phyloP scores from a whole-genome alignment of 2,329 filamentous ascomycete genomes.

The Cryphonectria parasitica region DNA sequence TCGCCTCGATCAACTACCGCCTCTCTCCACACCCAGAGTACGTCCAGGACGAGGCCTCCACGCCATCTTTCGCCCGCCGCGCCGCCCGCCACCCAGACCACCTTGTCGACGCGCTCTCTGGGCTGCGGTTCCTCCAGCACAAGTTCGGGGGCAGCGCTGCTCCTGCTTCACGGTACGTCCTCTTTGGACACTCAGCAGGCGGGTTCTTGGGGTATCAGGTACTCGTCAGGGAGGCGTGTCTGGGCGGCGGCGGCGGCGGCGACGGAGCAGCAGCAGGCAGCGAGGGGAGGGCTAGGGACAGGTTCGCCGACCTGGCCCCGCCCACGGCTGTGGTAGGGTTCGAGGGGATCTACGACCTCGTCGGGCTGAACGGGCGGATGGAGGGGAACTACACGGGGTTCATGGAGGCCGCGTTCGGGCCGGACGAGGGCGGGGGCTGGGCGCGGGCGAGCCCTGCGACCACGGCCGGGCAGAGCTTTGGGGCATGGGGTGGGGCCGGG shows the following conservation, averaged over 20 bases:
- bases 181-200: constrained; percentile 66
- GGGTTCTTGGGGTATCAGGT: constrained; percentile 67
- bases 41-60: constrained; percentile 46
- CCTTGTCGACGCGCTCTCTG: constrained; percentile 58
- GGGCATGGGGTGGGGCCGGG: constrained; percentile 39
- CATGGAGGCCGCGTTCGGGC: constrained; percentile 64
- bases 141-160: constrained; percentile 30
- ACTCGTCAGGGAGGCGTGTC: constrained; percentile 46
- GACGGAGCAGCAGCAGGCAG: constrained; percentile 10
- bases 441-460: constrained; percentile 57
- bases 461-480: constrained; percentile 47
- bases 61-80: constrained; percentile 39
- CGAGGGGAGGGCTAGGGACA: constrained; percentile 33
- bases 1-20: constrained; percentile 68
- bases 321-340: constrained; percentile 63
- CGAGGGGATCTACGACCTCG: constrained; percentile 70
- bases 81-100: constrained; percentile 64
- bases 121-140: constrained; percentile 53
- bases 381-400: constrained; percentile 59
- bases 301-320: constrained; percentile 38
- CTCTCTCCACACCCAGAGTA: constrained; percentile 58
- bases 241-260: constrained; percentile 35
- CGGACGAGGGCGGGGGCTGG: constrained; percentile 52
- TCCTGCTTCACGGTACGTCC: constrained; percentile 48
- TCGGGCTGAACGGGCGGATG: constrained; percentile 53